Base-by-base conservation (phyloP, 1,284 basidiomycete species). In the Mycosarcoma mackinlayi region DNA sequence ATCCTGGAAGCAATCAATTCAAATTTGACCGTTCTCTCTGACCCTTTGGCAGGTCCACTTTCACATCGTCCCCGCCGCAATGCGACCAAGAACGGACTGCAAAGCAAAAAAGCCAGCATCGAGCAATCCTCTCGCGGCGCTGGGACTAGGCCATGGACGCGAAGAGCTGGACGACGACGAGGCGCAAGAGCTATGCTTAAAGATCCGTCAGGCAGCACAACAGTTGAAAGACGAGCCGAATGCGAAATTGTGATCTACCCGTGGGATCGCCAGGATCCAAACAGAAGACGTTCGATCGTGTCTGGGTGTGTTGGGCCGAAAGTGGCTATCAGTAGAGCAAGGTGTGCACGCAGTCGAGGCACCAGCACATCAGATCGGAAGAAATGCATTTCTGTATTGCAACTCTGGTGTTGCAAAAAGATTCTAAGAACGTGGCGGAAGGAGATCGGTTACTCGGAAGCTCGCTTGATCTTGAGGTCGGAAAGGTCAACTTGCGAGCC, bases 1-100 rank as follows among this genome's bases (percentile, higher is more conserved):
- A n/a, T n/a, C n/a, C n/a, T n/a, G n/a, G n/a, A n/a, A n/a, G n/a
- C n/a, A n/a, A n/a, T n/a, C n/a, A n/a, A n/a, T n/a, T n/a, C n/a
- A n/a, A n/a, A n/a, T n/a, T n/a, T n/a, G n/a, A n/a, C n/a, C n/a
- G n/a, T n/a, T 8, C 25, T 34, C 27, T 37, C 13, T 23, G 37
- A 42, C 28, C 21, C 31, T 21, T 9, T 2, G n/a, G 46, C 56
- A 90, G 90, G 90, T 91, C 9, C 90, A 91, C 78, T 91, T 89
- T 75, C 90, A 92, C 79, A 86, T 92, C 59, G 89, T 92, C 35
- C 90, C 90, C 0, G 90, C 90, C 1, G 90, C 90, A 1, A 83
- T 70, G 21, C 85, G 87, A 39, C 50, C 74, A 27, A 67, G 49
- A 8, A 53, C 35, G 16, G 35, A 60, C 18, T 39, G n/a, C 10